Evolutionary conservation across 2,329 filamentous ascomycete species (phyloP).

Genomic region (Colletotrichum musae): DNA sequence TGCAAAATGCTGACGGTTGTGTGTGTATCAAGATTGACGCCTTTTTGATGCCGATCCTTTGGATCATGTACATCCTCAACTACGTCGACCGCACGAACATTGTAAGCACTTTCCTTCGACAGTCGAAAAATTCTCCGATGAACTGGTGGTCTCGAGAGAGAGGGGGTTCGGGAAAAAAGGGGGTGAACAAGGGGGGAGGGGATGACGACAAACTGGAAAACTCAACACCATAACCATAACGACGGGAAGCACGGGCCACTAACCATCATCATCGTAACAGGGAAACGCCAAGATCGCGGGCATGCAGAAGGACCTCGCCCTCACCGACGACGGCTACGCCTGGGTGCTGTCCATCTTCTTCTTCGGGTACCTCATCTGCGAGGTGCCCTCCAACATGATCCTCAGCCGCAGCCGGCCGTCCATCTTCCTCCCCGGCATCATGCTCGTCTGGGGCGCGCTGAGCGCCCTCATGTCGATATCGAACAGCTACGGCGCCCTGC

Average conservation of each 20-base stretch:
- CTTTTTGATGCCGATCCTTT: constrained; percentile 22
- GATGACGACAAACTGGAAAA: not conserved
- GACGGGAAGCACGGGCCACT: constrained; percentile 3
- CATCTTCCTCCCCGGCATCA: constrained; percentile 64
- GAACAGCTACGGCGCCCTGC: constrained; percentile 61
- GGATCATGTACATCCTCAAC: constrained; percentile 46
- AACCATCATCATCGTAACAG: constrained; percentile 17
- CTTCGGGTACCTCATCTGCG: constrained; percentile 66
- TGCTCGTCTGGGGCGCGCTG: constrained; percentile 63
- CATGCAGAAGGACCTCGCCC: constrained; percentile 61
- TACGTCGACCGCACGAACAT: constrained; percentile 50
- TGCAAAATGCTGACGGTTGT: not conserved
- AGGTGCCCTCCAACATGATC: constrained; percentile 69
- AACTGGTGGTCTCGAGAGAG: not conserved
- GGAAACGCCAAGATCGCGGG: constrained; percentile 67
- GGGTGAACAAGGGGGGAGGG: not conserved
- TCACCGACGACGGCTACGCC: constrained; percentile 65
- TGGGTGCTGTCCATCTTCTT: constrained; percentile 69
- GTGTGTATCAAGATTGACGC: constrained; percentile 33
- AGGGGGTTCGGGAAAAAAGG: not conserved
- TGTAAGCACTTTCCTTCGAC: constrained; percentile 36
- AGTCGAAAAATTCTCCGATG: too few relatives aligned
- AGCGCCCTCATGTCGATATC: constrained; percentile 66
- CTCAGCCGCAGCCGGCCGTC: constrained; percentile 64
- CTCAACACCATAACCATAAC: not conserved